These are phyloP conservation scores for Theileria parva DNA, from an alignment of 169 alveolate genomes.

Conservation along the genomic window DNA sequence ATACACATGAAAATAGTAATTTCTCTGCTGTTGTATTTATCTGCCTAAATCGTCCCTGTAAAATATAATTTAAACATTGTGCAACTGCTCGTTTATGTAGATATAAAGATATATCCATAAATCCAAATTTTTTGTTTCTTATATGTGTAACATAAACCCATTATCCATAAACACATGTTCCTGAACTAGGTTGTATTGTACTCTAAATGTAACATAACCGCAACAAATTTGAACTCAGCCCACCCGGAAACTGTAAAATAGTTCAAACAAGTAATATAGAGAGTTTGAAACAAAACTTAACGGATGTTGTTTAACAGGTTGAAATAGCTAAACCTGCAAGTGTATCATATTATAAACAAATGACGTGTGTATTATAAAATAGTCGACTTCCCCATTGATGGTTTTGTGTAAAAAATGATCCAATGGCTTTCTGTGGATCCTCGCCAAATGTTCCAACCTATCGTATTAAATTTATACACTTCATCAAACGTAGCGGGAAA, in stretches of 20 bases:
- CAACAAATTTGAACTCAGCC: not conserved
- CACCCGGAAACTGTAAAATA: not conserved
- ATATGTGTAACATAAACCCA: not conserved
- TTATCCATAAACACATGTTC: not conserved
- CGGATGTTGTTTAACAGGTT: not conserved
- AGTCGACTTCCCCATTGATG: too few species aligned
- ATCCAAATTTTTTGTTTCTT: not conserved
- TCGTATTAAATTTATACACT: not conserved
- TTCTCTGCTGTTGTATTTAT: not conserved
- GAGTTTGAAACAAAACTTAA: not conserved
- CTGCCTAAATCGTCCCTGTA: not conserved
- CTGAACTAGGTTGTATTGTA: not conserved
- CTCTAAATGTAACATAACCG: not conserved
- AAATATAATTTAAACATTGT: not conserved
- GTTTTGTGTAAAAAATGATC: not conserved
- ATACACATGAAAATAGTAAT: not conserved
- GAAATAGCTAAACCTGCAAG: not conserved
- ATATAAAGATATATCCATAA: not conserved
- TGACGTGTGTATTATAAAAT: not conserved
- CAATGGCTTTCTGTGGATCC: not conserved
- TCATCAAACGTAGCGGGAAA: constrained; percentile 1
- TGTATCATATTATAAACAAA: not conserved
- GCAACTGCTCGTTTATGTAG: not conserved
- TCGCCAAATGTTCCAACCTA: not conserved
- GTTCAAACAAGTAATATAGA: not conserved